Evolutionary conservation across 78 protist species (phyloP), one percentile per base, ranked within the genome.

Genomic region (Dictyostelium firmibasis): DNA sequence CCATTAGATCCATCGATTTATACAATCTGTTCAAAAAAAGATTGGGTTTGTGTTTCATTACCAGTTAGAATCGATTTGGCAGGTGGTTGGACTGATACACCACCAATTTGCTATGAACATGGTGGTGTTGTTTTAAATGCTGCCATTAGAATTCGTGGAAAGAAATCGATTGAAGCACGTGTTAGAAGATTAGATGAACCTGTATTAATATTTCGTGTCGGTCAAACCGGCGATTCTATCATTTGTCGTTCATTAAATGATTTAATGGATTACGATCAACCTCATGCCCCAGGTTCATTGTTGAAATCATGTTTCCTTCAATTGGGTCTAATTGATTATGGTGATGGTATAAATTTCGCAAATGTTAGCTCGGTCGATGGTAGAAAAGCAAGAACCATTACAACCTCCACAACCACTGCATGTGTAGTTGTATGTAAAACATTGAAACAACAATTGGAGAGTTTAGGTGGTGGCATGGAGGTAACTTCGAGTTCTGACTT

Each of bases 381-480:
- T 23, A 35, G 36, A 18, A n/a, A 38, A 18, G 77, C 77, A 13
- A 11, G 14, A 29, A 70, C 77, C 20, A 70, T 70, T 4, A 70
- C 77, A 10, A 29, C 33, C 3, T 29, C 77, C 4, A 70, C 38
- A 4, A 70, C 77, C 0, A 70, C 77, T 23, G 36, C 77, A 27
- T 25, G 36, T 14, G 23, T 29, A 1, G 67, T 57, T 0, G 33
- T 74, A 8, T 27, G 31, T 67, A 36, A 43, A 29, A 9, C 84
- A 33, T 67, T 89, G 9, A 57, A 33, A 14, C 41, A 36, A 16
- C 94, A 89, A 50, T n/a, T 89, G 25, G 82, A 78, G 20, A 25
- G 20, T 7, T 41, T 83, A 10, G 97, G 97, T 25, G 97, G 97
- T 91, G 97, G 97, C 25, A 35, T 96, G 4, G 92, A 91, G 35